Evolutionary conservation across 208 protist genomes (phyloP).

Genomic region (Lotmaria passim): DNA sequence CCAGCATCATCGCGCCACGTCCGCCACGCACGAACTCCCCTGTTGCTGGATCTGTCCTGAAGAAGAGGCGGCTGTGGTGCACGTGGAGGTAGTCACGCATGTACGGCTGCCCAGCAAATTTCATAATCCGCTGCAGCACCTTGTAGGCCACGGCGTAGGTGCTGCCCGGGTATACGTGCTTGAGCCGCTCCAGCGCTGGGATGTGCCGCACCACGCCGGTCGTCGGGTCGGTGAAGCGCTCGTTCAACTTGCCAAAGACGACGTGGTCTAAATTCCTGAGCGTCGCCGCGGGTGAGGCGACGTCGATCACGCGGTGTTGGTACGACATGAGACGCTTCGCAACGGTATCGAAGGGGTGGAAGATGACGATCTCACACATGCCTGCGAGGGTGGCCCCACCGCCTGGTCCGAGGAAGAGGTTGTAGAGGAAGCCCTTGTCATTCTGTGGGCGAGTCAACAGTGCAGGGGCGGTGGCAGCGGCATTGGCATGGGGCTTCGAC

Average conservation of each 20-base stretch:
- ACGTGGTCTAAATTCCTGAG: slow-evolving; percentile 46
- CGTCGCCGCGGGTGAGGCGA: slow-evolving; percentile 31
- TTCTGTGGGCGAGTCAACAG: slow-evolving; percentile 17
- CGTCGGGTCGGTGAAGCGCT: slow-evolving; percentile 23
- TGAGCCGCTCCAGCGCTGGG: slow-evolving; percentile 42
- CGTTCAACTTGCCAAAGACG: slow-evolving; percentile 47
- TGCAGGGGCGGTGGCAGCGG: slow-evolving; percentile 35
- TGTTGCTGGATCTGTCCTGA: slow-evolving; percentile 19
- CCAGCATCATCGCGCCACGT: slow-evolving; percentile 47
- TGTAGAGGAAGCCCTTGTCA: slow-evolving; percentile 36
- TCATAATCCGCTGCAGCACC: slow-evolving; percentile 76
- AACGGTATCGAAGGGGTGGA: slow-evolving; percentile 89
- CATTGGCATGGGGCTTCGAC: slow-evolving; percentile 40
- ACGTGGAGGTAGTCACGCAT: slow-evolving; percentile 64
- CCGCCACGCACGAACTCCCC: slow-evolving; percentile 30
- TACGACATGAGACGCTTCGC: slow-evolving; percentile 87
- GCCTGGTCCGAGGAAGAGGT: slow-evolving; percentile 50
- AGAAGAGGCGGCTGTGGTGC: slow-evolving; percentile 46
- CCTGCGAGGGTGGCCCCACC: slow-evolving; percentile 73
- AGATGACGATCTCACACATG: slow-evolving; percentile 75
- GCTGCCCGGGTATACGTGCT: slow-evolving; percentile 79
- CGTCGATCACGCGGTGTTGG: slow-evolving; percentile 54
- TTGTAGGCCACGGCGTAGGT: slow-evolving; percentile 78
- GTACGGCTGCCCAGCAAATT: slow-evolving; percentile 84
- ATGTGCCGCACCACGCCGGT: slow-evolving; percentile 24